A percentile compares a stretch with the other conserved stretches of the same genome.
Evolutionary conservation across 139 green algal genomes (phyloP).

Genomic region (Deuterostichococcus epilithicus): DNA sequence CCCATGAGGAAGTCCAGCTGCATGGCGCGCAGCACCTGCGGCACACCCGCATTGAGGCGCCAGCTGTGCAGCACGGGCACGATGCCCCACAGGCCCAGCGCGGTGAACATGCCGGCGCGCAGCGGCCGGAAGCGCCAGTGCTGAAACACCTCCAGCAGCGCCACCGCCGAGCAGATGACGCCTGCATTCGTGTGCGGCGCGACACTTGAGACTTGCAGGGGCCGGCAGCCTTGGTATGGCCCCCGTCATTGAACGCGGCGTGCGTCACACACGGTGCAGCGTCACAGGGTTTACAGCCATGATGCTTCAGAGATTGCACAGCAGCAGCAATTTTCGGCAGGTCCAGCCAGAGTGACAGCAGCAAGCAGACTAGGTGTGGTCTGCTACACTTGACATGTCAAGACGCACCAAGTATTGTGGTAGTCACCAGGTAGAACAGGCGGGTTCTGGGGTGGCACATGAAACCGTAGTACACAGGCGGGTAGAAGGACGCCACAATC

Average conservation of each 20-base stretch:
- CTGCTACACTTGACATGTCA: too few relatives aligned
- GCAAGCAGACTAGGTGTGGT: too few relatives aligned
- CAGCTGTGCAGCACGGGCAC: slow-evolving; percentile 73
- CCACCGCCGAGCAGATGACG: slow-evolving; percentile 57
- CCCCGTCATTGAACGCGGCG: too few relatives aligned
- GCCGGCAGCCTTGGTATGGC: too few relatives aligned
- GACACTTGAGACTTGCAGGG: too few relatives aligned
- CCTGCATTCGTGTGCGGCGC: too few relatives aligned
- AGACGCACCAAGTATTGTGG: slow-evolving; percentile 65
- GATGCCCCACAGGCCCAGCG: slow-evolving; percentile 77
- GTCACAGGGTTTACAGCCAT: too few relatives aligned
- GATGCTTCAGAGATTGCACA: too few relatives aligned
- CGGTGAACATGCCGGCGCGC: slow-evolving; percentile 68
- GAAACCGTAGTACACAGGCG: slow-evolving; percentile 92
- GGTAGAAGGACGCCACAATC: slow-evolving; percentile 94
- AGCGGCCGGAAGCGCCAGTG: slow-evolving; percentile 50
- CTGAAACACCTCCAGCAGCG: slow-evolving; percentile 69
- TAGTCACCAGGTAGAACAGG: slow-evolving; percentile 77
- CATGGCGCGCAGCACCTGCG: slow-evolving; percentile 43
- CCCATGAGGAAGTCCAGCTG: slow-evolving; percentile 80
- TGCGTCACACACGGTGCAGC: too few relatives aligned
- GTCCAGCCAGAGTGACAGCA: too few relatives aligned
- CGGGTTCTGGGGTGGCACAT: slow-evolving; percentile 69
- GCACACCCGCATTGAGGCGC: slow-evolving; percentile 30
- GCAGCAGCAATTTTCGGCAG: too few relatives aligned